Conservation (phyloP, 306 rosid genomes). For the Quercus dentata region DNA sequence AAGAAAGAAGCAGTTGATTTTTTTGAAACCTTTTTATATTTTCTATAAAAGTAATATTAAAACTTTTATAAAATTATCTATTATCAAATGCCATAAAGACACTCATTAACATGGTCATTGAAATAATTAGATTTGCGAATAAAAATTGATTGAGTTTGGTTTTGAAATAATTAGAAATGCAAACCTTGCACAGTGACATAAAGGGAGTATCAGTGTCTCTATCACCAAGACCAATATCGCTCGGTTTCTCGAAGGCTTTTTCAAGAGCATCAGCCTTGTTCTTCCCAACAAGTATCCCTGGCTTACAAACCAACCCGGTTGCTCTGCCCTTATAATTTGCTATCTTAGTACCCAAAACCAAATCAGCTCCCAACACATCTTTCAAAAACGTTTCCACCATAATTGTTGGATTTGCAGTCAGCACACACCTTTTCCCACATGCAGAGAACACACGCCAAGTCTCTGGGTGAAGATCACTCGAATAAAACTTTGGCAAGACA, state of each 20-base stretch:
- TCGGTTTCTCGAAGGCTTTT: slow-evolving; percentile 37
- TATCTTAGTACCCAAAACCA: slow-evolving; percentile 68
- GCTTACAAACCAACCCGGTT: slow-evolving; percentile 51
- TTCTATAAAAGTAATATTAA: no score
- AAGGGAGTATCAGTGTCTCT: slow-evolving; percentile 39
- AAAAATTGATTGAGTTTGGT: neutral
- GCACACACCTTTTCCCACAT: no score
- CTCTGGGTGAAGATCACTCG: no score
- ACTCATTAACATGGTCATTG: no score
- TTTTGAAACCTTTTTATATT: no score
- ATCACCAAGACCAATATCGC: slow-evolving; percentile 83
- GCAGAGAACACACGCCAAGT: no score
- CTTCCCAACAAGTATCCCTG: slow-evolving; percentile 64
- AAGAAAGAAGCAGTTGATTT: no score
- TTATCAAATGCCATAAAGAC: no score
- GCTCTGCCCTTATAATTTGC: slow-evolving; percentile 52
- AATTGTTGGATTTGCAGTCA: slow-evolving; percentile 28
- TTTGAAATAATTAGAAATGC: neutral
- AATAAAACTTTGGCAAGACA: no score
- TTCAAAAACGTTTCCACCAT: slow-evolving; percentile 82
- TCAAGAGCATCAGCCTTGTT: slow-evolving; percentile 55
- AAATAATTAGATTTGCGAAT: no score
- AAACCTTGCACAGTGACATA: slow-evolving; percentile 66
- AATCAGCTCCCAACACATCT: slow-evolving; percentile 63
- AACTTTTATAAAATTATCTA: no score